These are phyloP conservation scores for Aspergillus neotritici DNA, from an alignment of 2,329 filamentous ascomycete species.

Conservation along the genomic window DNA sequence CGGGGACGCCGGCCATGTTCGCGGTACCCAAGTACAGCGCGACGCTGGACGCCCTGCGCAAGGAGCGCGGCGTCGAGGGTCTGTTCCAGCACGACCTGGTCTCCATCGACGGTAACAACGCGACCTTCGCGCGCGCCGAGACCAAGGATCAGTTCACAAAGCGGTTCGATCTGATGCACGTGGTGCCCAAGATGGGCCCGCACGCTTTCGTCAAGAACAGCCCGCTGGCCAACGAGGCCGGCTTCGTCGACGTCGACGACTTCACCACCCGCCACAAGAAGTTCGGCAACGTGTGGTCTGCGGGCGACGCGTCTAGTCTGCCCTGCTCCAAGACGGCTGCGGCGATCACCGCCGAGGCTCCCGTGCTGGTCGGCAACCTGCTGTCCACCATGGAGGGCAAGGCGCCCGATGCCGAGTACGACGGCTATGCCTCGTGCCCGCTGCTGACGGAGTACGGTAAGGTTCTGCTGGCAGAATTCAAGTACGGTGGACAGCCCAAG, in stretches of 20 bases:
- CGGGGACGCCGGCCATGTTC: conserved; percentile 54
- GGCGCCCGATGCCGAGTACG: conserved; percentile 42
- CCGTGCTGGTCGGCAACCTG: conserved; percentile 48
- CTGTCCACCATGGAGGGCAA: conserved; percentile 44
- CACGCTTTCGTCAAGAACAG: conserved; percentile 52
- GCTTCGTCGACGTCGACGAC: conserved; percentile 55
- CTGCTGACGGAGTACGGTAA: conserved; percentile 55
- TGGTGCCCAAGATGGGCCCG: conserved; percentile 55
- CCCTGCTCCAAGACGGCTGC: conserved; percentile 55
- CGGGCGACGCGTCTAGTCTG: conserved; percentile 55
- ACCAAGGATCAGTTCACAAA: conserved; percentile 43
- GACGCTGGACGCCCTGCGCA: conserved; percentile 49
- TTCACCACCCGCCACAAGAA: conserved; percentile 50
- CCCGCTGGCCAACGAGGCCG: conserved; percentile 49
- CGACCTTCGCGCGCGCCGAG: conserved; percentile 45
- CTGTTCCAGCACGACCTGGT: conserved; percentile 55
- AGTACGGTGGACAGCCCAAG: conserved; percentile 58
- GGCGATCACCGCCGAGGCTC: conserved; percentile 49
- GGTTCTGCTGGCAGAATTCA: conserved; percentile 61
- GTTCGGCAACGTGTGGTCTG: conserved; percentile 55
- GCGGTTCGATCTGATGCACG: conserved; percentile 53
- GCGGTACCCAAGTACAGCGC: conserved; percentile 56
- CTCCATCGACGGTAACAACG: conserved; percentile 49
- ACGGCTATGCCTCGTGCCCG: conserved; percentile 54
- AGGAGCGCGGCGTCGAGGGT: conserved; percentile 53